phyloP scores from a whole-genome alignment of 2,329 filamentous ascomycete species.

The Pestalotiopsis sp. region DNA sequence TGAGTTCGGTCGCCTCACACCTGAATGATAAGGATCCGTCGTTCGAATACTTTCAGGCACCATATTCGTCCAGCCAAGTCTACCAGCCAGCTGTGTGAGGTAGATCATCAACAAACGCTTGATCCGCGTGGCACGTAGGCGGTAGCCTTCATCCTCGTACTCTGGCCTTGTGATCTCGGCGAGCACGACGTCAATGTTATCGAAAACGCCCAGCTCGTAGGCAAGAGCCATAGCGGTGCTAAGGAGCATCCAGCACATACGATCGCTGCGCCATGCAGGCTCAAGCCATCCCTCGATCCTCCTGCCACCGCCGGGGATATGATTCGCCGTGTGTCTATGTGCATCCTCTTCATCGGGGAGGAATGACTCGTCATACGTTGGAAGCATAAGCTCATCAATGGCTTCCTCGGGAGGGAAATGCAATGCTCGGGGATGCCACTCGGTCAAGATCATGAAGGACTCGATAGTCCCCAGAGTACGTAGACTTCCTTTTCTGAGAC shows the following conservation, averaged over 20 bases:
- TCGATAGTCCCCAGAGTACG: conserved; percentile 93
- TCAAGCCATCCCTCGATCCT: conserved; percentile 95
- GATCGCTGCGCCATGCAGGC: conserved; percentile 90
- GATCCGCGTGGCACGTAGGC: conserved; percentile 77
- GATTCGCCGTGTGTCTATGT: conserved; percentile 32
- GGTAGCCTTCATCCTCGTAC: conserved; percentile 76
- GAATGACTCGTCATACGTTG: conserved; percentile 55
- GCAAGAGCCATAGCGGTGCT: conserved; percentile 88
- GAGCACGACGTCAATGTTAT: conserved; percentile 76
- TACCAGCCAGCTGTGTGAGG: conserved; percentile 88
- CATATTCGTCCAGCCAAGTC: conserved; percentile 92
- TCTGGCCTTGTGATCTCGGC: conserved; percentile 63
- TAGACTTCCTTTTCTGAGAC: conserved; percentile 75
- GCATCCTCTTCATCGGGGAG: conserved; percentile 44
- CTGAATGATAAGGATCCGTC: conserved; percentile 57
- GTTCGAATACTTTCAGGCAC: conserved; percentile 70
- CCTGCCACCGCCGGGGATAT: conserved; percentile 69
- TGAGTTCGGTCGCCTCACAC: conserved; percentile 48
- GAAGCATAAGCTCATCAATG: conserved; percentile 69
- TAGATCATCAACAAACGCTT: conserved; percentile 89
- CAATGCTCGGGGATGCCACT: conserved; percentile 94
- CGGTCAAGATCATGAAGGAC: conserved; percentile 88
- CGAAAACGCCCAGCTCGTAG: conserved; percentile 94
- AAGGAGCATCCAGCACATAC: conserved; percentile 97
- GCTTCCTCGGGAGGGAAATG: conserved; percentile 88